Percentiles rank a stretch among this genome's conserved stretches.
Evolutionary conservation across 129 eudicot genomes (phyloP).

Genomic region (Scalesia atractyloides): DNA sequence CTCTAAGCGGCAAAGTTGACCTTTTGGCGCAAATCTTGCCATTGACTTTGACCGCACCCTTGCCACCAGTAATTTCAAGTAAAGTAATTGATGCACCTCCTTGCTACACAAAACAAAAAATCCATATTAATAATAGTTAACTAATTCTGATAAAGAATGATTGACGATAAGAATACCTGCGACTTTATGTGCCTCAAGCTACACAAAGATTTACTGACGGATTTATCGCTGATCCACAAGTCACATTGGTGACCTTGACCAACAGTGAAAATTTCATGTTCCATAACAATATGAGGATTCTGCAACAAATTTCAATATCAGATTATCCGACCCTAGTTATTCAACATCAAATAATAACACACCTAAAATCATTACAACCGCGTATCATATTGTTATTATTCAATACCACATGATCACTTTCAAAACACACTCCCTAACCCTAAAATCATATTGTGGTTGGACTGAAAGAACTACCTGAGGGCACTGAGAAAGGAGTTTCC

Average conservation of each 20-base stretch:
- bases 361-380: no score
- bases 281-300: constrained; percentile 70
- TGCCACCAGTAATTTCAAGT: constrained; percentile 84
- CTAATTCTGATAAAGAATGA: background rate
- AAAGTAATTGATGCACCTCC: constrained; percentile 61
- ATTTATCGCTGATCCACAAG: constrained; percentile 61
- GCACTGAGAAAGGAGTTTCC: constrained; percentile 82
- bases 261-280: constrained; percentile 60
- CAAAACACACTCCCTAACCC: background rate
- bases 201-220: constrained; percentile 69
- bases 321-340: background rate
- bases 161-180: constrained; percentile 41
- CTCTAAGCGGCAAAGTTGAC: constrained; percentile 58
- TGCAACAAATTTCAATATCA: constrained; percentile 29
- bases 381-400: background rate
- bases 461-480: constrained; percentile 51
- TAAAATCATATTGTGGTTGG: background rate
- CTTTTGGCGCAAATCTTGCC: constrained; percentile 61
- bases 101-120: constrained; percentile 40
- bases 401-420: background rate
- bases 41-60: constrained; percentile 79
- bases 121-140: background rate
- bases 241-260: constrained; percentile 87
- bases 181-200: constrained; percentile 63
- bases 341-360: no score